Evolutionary conservation across 306 rosid genomes (phyloP).

Genomic region (Echinosophora koreensis): DNA sequence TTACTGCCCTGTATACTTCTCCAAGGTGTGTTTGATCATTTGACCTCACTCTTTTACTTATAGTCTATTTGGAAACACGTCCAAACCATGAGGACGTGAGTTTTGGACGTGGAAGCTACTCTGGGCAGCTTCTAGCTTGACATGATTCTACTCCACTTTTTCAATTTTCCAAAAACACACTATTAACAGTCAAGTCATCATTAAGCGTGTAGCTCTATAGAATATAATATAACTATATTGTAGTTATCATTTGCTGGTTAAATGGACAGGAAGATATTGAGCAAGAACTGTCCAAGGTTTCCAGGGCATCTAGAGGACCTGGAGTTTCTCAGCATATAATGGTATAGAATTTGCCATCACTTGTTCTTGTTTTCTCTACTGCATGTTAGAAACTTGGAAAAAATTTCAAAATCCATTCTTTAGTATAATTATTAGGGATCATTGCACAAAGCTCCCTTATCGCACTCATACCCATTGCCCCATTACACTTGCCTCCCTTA

Average conservation of each 20-base stretch:
- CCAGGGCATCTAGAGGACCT: conserved; percentile 71
- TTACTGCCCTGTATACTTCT: conserved; percentile 90
- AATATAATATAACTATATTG: conserved; percentile 7
- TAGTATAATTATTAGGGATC: neutral
- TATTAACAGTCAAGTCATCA: conserved; percentile 22
- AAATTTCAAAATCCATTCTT: conserved; percentile 26
- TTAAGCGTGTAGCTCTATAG: conserved; percentile 4
- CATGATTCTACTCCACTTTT: no score
- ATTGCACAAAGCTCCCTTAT: neutral
- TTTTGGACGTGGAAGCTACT: no score
- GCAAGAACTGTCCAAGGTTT: conserved; percentile 75
- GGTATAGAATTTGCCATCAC: conserved; percentile 55
- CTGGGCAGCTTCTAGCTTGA: no score
- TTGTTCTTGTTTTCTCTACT: conserved; percentile 29
- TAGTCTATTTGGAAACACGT: no score
- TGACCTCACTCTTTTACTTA: conserved; percentile 24
- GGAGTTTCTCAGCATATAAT: conserved; percentile 79
- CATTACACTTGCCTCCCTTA: neutral
- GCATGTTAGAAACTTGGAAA: conserved; percentile 25
- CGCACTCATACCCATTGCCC: neutral
- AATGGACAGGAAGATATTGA: conserved; percentile 88
- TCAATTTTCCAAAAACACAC: neutral
- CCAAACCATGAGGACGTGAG: no score
- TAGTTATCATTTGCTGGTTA: conserved; percentile 39
- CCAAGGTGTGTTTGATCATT: conserved; percentile 71